Percentiles rank a stretch among this genome's conserved stretches.
phyloP scores from a whole-genome alignment of 2,329 filamentous ascomycete genomes.

The Grosmannia serpens region DNA sequence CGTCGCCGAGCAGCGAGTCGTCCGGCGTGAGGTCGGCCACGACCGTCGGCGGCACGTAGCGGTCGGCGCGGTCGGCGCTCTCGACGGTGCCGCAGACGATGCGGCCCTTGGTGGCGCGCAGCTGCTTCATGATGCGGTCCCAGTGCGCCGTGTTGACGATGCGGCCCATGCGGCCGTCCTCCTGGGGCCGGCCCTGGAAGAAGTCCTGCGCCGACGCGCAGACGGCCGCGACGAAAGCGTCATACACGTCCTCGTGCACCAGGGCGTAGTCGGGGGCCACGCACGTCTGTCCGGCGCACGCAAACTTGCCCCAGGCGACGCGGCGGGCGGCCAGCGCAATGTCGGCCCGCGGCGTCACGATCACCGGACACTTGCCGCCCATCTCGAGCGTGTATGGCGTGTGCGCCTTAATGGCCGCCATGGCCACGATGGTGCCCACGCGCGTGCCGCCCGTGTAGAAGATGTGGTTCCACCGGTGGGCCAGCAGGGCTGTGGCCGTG shows the following conservation, averaged over 20 bases:
- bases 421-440: slow-evolving; percentile 25
- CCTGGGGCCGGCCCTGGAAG: slow-evolving; percentile 13
- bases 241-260: slow-evolving; percentile 26
- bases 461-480: slow-evolving; percentile 29
- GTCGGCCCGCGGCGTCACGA: slow-evolving; percentile 28
- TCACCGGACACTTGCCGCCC: slow-evolving; percentile 32
- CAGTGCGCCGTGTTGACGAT: slow-evolving; percentile 32
- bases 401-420: slow-evolving; percentile 31
- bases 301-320: slow-evolving; percentile 29
- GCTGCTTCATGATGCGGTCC: slow-evolving; percentile 24
- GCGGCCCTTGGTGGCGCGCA: slow-evolving; percentile 24
- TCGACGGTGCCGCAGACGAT: slow-evolving; percentile 11
- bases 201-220: slow-evolving; percentile 22
- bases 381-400: slow-evolving; percentile 32
- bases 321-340: slow-evolving; percentile 30
- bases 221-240: slow-evolving; percentile 23
- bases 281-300: slow-evolving; percentile 31
- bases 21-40: slow-evolving; percentile 22
- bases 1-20: slow-evolving; percentile 30
- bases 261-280: slow-evolving; percentile 31
- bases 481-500: slow-evolving; percentile 25
- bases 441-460: slow-evolving; percentile 32
- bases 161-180: slow-evolving; percentile 15
- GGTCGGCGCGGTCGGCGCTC: slow-evolving; percentile 14
- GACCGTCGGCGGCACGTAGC: slow-evolving; percentile 25